Conservation (phyloP, 257 asterid species). For the Primulina eburnea region DNA sequence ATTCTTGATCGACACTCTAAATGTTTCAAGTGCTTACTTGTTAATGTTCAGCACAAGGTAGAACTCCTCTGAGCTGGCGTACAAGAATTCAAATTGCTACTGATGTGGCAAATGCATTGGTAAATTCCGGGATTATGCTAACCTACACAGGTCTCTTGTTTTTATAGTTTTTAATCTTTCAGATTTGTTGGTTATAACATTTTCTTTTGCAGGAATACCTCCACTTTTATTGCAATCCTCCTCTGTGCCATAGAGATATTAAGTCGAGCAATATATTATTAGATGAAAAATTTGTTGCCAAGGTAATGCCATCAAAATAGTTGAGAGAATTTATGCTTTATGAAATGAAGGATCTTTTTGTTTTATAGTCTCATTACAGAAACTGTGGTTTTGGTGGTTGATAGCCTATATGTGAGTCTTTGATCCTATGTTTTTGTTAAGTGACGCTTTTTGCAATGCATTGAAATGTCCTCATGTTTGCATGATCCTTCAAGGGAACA, state of each 20-base stretch:
- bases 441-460: background rate
- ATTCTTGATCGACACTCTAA: slow-evolving; percentile 14
- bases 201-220: slow-evolving; percentile 77
- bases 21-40: slow-evolving; percentile 8
- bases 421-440: background rate
- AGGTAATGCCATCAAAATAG: slow-evolving; percentile 43
- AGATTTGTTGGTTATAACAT: slow-evolving; percentile 14
- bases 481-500: background rate
- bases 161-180: slow-evolving; percentile 1
- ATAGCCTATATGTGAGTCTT: background rate
- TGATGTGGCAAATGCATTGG: slow-evolving; percentile 96
- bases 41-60: slow-evolving; percentile 60
- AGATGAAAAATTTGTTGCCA: slow-evolving; percentile 73
- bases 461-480: background rate
- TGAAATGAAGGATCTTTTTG: slow-evolving; percentile 1
- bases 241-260: slow-evolving; percentile 92
- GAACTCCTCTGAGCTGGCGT: slow-evolving; percentile 76
- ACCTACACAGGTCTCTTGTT: background rate
- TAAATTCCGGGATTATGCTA: slow-evolving; percentile 26
- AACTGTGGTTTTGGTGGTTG: background rate
- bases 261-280: slow-evolving; percentile 90
- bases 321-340: background rate
- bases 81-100: slow-evolving; percentile 82
- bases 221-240: slow-evolving; percentile 91
- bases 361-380: background rate